A percentile compares a stretch with the other conserved stretches of the same genome.
Evolutionary conservation across 768 basidiomycete species (phyloP).

Genomic region (Guyanaporus albipodus): DNA sequence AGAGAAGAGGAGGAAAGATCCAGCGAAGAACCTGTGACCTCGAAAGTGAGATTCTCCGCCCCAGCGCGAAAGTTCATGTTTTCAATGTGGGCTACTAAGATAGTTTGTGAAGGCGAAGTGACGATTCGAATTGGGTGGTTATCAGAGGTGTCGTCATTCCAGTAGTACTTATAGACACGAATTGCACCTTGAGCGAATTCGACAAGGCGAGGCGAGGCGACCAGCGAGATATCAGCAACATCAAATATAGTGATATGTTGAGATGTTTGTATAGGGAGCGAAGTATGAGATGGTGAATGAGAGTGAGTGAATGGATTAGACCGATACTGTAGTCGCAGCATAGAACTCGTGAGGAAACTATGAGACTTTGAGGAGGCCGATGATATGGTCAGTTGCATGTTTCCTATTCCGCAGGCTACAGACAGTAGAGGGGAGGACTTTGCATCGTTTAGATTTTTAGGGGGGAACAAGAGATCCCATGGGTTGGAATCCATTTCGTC

Average conservation of each 20-base stretch:
- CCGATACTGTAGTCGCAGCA: constrained; percentile 25
- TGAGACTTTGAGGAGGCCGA: constrained; percentile 20
- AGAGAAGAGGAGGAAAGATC: constrained; percentile 22
- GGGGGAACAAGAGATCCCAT: constrained; percentile 23
- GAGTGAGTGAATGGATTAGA: constrained; percentile 7
- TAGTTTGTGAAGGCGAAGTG: constrained; percentile 22
- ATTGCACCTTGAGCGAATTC: constrained; percentile 53
- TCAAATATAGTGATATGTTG: constrained; percentile 32
- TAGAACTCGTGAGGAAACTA: constrained; percentile 23
- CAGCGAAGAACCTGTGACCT: constrained; percentile 42
- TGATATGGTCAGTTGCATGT: constrained; percentile 17
- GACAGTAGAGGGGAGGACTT: constrained; percentile 11
- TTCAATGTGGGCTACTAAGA: constrained; percentile 41
- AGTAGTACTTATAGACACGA: constrained; percentile 46
- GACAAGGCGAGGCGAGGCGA: constrained; percentile 56
- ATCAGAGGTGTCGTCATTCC: constrained; percentile 2
- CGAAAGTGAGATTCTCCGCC: constrained; percentile 67
- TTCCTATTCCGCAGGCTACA: constrained; percentile 16
- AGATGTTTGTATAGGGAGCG: constrained; percentile 10
- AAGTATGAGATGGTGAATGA: constrained; percentile 12
- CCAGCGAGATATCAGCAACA: constrained; percentile 39
- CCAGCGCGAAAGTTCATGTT: constrained; percentile 55
- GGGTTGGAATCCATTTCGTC: constrained; percentile 22
- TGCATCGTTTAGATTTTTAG: constrained; percentile 3
- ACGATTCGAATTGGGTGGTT: not conserved